These are phyloP conservation scores for Colletotrichum godetiae DNA, from an alignment of 2,329 filamentous ascomycete genomes.

Conservation along the genomic window DNA sequence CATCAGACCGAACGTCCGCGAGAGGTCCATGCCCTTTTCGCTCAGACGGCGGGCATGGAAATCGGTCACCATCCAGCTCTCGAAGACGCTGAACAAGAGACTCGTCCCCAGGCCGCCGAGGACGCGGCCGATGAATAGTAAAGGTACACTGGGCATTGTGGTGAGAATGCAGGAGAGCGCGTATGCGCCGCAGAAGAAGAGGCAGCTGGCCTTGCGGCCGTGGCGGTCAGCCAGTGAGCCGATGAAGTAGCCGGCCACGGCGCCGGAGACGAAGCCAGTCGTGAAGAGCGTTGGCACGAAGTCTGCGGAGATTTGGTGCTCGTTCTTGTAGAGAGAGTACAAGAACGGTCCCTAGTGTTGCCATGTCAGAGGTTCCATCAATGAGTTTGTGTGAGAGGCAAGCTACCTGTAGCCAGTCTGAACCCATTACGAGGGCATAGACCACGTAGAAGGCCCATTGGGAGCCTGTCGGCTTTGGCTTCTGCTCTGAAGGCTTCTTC, in stretches of 20 bases:
- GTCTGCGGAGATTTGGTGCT: constrained; percentile 42
- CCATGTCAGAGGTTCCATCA: background rate
- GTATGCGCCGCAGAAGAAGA: constrained; percentile 65
- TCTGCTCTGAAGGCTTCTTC: constrained; percentile 5
- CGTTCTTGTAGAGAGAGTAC: constrained; percentile 49
- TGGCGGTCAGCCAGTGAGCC: constrained; percentile 61
- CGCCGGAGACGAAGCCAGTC: constrained; percentile 56
- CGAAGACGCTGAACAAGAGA: constrained; percentile 68
- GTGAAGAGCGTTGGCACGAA: constrained; percentile 54
- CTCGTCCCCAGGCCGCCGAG: constrained; percentile 67
- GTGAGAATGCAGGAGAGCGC: constrained; percentile 60
- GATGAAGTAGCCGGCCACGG: constrained; percentile 56
- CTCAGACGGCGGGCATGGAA: constrained; percentile 57
- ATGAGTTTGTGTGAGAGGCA: background rate
- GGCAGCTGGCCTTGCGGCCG: constrained; percentile 63
- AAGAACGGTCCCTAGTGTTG: constrained; percentile 46
- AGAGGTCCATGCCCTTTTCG: constrained; percentile 54
- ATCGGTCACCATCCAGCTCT: constrained; percentile 71
- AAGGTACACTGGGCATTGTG: constrained; percentile 41
- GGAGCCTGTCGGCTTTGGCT: constrained; percentile 29
- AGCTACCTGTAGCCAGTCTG: constrained; percentile 62
- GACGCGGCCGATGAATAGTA: constrained; percentile 64
- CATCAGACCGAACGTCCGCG: constrained; percentile 62
- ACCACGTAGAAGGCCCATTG: constrained; percentile 52
- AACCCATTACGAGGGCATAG: constrained; percentile 61